phyloP scores from a whole-genome alignment of 345 rosid species.

The Psidium guajava region DNA sequence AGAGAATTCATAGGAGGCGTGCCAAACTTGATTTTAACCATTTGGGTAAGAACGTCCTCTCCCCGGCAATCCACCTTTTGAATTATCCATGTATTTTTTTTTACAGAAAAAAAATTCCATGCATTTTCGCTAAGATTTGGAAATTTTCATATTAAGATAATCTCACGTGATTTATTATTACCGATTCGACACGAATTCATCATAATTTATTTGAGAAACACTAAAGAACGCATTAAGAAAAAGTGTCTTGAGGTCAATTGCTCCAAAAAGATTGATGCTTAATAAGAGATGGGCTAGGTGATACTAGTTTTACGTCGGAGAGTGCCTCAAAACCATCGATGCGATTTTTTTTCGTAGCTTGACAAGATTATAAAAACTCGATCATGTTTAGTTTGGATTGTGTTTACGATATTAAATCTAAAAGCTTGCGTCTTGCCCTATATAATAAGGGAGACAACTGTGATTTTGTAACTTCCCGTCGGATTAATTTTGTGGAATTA shows the following conservation, averaged over 20 bases:
- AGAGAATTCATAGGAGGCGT: not conserved
- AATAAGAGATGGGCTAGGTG: not conserved
- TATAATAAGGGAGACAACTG: not conserved
- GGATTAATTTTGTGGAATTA: not conserved
- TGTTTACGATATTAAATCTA: not conserved
- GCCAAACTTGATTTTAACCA: not conserved
- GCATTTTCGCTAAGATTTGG: not conserved
- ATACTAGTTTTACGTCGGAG: too few relatives aligned
- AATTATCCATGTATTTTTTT: not conserved
- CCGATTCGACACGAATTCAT: not conserved
- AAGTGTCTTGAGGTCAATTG: not conserved
- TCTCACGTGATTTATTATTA: not conserved
- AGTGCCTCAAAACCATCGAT: not conserved
- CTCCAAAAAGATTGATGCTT: not conserved
- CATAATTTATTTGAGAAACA: not conserved
- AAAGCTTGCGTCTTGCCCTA: not conserved
- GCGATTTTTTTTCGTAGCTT: not conserved
- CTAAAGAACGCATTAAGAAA: not conserved
- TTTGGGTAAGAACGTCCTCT: not conserved
- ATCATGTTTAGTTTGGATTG: fast-evolving
- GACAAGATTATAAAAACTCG: not conserved
- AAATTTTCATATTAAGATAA: not conserved
- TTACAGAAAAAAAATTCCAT: too few relatives aligned
- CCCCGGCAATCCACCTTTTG: not conserved
- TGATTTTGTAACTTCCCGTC: not conserved